phyloP scores from a whole-genome alignment of 2,329 filamentous ascomycete species.

The Annulohypoxylon truncatum region DNA sequence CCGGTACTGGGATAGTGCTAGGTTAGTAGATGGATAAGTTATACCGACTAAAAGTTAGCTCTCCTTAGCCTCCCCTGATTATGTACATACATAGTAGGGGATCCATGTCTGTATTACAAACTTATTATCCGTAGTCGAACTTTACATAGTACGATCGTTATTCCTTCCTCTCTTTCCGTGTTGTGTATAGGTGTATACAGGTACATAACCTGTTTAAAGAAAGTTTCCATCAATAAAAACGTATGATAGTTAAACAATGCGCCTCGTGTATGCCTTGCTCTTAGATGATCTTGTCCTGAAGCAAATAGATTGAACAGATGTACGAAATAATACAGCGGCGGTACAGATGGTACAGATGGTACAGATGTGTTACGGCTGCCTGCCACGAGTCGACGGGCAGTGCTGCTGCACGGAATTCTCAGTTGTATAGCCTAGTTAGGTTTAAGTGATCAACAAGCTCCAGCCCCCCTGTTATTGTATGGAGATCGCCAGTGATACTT shows the following conservation, averaged over 20 bases:
- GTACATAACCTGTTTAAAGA: neutral
- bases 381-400: constrained; percentile 9
- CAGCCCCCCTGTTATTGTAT: constrained; percentile 23
- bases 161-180: neutral
- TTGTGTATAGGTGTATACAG: neutral
- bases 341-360: constrained; percentile 13
- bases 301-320: constrained; percentile 12
- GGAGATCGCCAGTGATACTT: constrained; percentile 40
- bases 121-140: neutral
- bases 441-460: constrained; percentile 41
- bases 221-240: neutral
- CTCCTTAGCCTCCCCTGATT: neutral
- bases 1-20: constrained; percentile 9
- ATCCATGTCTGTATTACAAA: neutral
- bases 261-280: neutral
- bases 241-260: constrained; percentile 1
- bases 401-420: constrained; percentile 29
- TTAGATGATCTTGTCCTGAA: constrained; percentile 10
- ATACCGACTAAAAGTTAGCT: neutral
- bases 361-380: constrained; percentile 17
- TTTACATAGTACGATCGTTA: neutral
- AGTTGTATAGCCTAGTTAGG: constrained; percentile 31
- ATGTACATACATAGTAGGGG: neutral
- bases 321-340: constrained; percentile 22
- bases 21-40: neutral